Evolutionary conservation across 345 rosid species (phyloP), one percentile per base, ranked within the genome.

Genomic region (Leavenworthia alabamica): DNA sequence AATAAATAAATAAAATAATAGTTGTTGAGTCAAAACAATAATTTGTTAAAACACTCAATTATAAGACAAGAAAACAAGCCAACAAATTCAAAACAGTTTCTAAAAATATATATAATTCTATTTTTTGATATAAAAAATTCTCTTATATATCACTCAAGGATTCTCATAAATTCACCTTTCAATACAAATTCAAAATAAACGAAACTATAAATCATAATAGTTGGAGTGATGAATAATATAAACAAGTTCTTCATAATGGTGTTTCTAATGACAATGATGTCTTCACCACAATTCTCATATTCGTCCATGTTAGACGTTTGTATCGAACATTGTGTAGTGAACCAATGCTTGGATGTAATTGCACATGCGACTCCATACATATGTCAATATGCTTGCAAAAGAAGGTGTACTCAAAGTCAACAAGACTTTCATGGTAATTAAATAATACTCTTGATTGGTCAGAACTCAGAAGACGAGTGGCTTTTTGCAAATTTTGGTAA

Each of bases 331-430:
- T 60, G 66, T 29, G 9, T 46, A 15, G 66, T 60, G 15, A 45
- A 46, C 35, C n/a, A 46, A 12, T 60, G 66, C 24, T 45, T 60
- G 66, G 46, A 60, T 9, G 66, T 8, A 14, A 1, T 60, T 35
- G n/a, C 32, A 33, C 23, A 60, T 45, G 65, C 65, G 23, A 60
- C 53, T 60, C 65, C 65, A 32, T 60, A 60, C 43, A 60, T 60
- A 60, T 46, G 65, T 33, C 39, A 33, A 3, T 60, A 60, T 46
- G 66, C 16, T 60, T 60, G 65, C 43, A 45, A 20, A 31, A 60
- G 65, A 60, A 60, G 43, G 44, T 45, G 65, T 23, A 13, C 1
- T 13, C 31, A n/a, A 45, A 60, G 54, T 32, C 43, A 60, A 45
- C 20, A 14, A 20, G 8, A 45, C 20, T 60, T 32, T 45, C 65